A percentile compares a stretch with the other conserved stretches of the same genome.
phyloP scores from a whole-genome alignment of 768 basidiomycete species.

The Rhizopogon vesiculosus region DNA sequence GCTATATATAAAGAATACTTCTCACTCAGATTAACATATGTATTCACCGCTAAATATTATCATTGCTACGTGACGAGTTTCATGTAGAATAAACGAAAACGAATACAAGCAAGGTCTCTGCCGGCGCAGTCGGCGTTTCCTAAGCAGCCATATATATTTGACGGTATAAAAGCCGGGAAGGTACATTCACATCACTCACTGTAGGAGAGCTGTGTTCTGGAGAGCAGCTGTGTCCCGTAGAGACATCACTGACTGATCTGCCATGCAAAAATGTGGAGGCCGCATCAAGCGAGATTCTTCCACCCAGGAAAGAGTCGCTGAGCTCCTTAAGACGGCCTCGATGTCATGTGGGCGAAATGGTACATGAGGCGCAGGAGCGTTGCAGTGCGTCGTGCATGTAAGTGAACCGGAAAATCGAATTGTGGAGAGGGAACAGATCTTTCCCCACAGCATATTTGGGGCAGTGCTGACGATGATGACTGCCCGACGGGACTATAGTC shows the following conservation, averaged over 20 bases:
- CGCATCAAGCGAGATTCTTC: neutral
- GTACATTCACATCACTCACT: too few species aligned
- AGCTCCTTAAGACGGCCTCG: neutral
- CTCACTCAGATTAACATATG: too few species aligned
- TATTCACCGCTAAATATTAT: too few species aligned
- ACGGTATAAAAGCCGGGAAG: too few species aligned
- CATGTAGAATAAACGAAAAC: too few species aligned
- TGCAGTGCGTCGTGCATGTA: neutral
- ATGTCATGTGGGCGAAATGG: neutral
- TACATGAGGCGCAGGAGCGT: neutral
- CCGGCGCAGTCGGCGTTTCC: too few species aligned
- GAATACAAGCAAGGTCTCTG: too few species aligned
- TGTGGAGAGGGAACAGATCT: neutral
- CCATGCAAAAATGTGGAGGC: neutral
- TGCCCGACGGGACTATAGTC: neutral
- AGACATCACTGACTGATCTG: neutral
- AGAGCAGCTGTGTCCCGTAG: neutral
- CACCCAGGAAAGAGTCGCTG: neutral
- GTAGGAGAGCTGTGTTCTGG: neutral
- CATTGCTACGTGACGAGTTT: too few species aligned
- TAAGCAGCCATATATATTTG: too few species aligned
- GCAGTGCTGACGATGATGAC: neutral
- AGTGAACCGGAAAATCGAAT: neutral
- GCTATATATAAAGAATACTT: too few species aligned
- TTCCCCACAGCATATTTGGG: neutral